Conservation (phyloP, 2,329 filamentous ascomycete species). For the Fusarium caatingaense region DNA sequence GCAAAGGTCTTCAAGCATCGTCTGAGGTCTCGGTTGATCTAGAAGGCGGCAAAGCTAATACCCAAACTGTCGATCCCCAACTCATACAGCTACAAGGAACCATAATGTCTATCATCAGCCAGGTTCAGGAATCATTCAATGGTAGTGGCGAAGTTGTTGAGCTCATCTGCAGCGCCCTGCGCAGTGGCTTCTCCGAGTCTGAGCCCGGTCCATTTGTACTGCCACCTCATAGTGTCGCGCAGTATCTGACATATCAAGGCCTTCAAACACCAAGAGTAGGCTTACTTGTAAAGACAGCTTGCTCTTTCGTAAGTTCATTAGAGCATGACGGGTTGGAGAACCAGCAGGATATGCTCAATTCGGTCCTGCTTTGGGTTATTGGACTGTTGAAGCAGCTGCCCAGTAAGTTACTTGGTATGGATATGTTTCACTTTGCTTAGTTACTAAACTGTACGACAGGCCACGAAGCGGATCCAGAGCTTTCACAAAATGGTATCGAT, state of each 20-base stretch:
- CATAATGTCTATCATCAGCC: slow-evolving; percentile 60
- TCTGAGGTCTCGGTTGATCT: slow-evolving; percentile 76
- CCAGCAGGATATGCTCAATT: slow-evolving; percentile 61
- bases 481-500: slow-evolving; percentile 79
- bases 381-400: slow-evolving; percentile 71
- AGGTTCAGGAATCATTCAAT: slow-evolving; percentile 65
- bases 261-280: slow-evolving; percentile 74
- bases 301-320: slow-evolving; percentile 74
- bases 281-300: slow-evolving; percentile 76
- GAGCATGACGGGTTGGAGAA: slow-evolving; percentile 57
- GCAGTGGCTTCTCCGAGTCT: slow-evolving; percentile 79
- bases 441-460: slow-evolving; percentile 55
- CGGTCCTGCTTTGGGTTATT: slow-evolving; percentile 71
- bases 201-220: slow-evolving; percentile 83
- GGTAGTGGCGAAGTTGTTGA: slow-evolving; percentile 76
- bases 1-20: slow-evolving; percentile 76
- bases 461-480: slow-evolving; percentile 76
- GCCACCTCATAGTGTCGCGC: slow-evolving; percentile 71
- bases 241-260: slow-evolving; percentile 71
- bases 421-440: not conserved
- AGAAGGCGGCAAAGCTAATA: slow-evolving; percentile 58
- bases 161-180: slow-evolving; percentile 76
- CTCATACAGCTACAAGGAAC: slow-evolving; percentile 56
- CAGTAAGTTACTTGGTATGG: slow-evolving; percentile 53
- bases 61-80: slow-evolving; percentile 23